phyloP scores from a whole-genome alignment of 1,284 basidiomycete genomes.

The Clitocybe nebularis region DNA sequence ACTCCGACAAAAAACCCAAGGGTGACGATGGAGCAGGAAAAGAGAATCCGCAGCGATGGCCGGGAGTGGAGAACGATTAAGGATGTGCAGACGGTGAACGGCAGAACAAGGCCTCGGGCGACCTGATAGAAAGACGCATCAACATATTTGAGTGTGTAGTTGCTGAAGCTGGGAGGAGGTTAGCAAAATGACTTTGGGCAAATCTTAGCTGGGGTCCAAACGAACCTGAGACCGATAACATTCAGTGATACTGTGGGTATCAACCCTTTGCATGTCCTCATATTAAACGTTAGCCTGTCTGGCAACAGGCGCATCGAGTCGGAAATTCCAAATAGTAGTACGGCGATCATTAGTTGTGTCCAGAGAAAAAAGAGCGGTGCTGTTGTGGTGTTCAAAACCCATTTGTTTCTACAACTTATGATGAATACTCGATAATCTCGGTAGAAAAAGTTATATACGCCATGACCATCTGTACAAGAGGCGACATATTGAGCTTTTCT shows the following conservation, averaged over 20 bases:
- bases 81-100: slow-evolving; percentile 82
- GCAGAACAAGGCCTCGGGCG: slow-evolving; percentile 81
- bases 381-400: slow-evolving; percentile 65
- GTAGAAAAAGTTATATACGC: slow-evolving; percentile 45
- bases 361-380: slow-evolving; percentile 86
- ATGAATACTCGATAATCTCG: slow-evolving; percentile 6
- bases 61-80: slow-evolving; percentile 66
- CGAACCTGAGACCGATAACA: slow-evolving; percentile 75
- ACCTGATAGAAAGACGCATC: slow-evolving; percentile 92
- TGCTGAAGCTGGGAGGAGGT: slow-evolving; percentile 62
- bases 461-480: slow-evolving; percentile 67
- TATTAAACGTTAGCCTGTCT: slow-evolving; percentile 57
- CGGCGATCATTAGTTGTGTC: slow-evolving; percentile 75
- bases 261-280: slow-evolving; percentile 64
- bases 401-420: slow-evolving; percentile 61
- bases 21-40: slow-evolving; percentile 73
- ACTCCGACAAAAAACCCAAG: slow-evolving; percentile 84
- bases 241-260: slow-evolving; percentile 71
- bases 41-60: slow-evolving; percentile 68
- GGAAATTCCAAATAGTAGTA: slow-evolving; percentile 64
- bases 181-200: neutral
- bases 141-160: slow-evolving; percentile 88
- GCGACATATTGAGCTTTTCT: slow-evolving; percentile 13
- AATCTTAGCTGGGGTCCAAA: slow-evolving; percentile 2
- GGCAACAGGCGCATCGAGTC: slow-evolving; percentile 61